These are phyloP conservation scores for Phytopythium aichiense DNA, from an alignment of 352 stramenopile genomes.

Conservation along the genomic window DNA sequence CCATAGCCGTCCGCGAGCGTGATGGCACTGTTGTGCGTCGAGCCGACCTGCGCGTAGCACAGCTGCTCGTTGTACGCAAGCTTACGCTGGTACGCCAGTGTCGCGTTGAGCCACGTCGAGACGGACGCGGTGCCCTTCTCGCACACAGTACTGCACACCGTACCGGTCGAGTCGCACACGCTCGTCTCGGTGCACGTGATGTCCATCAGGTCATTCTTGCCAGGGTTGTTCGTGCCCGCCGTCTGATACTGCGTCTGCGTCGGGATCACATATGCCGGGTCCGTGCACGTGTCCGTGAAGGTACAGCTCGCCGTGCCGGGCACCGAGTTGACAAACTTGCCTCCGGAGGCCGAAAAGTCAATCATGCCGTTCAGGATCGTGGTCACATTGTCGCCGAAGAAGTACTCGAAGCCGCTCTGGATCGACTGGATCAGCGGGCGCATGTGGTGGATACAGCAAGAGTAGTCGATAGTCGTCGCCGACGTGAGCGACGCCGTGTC, in stretches of 20 bases:
- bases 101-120: conserved; percentile 34
- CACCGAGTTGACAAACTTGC: conserved; percentile 37
- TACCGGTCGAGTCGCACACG: conserved; percentile 32
- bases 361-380: conserved; percentile 50
- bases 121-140: conserved; percentile 29
- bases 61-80: conserved; percentile 33
- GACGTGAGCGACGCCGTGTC: conserved; percentile 30
- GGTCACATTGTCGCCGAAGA: conserved; percentile 28
- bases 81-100: conserved; percentile 41
- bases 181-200: conserved; percentile 28
- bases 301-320: conserved; percentile 23
- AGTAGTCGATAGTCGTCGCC: conserved; percentile 34
- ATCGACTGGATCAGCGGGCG: conserved; percentile 40
- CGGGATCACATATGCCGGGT: conserved; percentile 27
- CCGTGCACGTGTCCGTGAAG: conserved; percentile 32
- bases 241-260: conserved; percentile 21
- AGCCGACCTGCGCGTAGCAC: conserved; percentile 41
- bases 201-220: conserved; percentile 31
- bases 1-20: conserved; percentile 49
- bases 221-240: conserved; percentile 31
- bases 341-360: conserved; percentile 21
- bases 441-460: conserved; percentile 38
- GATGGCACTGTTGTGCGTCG: conserved; percentile 63
- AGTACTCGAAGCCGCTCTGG: conserved; percentile 28
- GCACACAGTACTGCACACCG: conserved; percentile 42